A percentile compares a stretch with the other conserved stretches of the same genome.
These are phyloP conservation scores for Camelina laxa DNA, from an alignment of 345 rosid species.

Conservation along the genomic window DNA sequence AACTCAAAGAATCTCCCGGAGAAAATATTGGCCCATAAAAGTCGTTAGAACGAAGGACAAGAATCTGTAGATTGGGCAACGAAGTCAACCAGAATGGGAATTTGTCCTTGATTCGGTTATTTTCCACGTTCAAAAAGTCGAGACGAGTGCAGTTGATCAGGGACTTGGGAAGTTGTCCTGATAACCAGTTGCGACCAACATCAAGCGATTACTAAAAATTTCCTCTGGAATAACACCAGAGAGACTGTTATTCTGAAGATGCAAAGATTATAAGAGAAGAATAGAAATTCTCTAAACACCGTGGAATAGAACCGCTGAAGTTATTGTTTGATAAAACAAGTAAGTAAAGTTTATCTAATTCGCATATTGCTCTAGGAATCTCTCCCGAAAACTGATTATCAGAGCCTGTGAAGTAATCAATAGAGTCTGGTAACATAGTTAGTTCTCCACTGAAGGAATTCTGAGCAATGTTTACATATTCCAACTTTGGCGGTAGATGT, in stretches of 20 bases:
- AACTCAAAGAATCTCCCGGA: neutral
- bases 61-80: constrained; percentile 44
- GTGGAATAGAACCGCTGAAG: constrained; percentile 40
- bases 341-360: neutral
- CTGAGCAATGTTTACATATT: constrained; percentile 23
- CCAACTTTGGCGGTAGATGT: neutral
- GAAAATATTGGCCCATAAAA: constrained; percentile 50
- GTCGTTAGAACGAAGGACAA: constrained; percentile 53
- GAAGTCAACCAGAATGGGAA: constrained; percentile 52
- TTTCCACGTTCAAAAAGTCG: constrained; percentile 53
- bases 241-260: constrained; percentile 39
- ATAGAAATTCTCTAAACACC: constrained; percentile 20
- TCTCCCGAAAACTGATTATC: constrained; percentile 16
- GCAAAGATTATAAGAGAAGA: neutral
- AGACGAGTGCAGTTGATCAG: constrained; percentile 43
- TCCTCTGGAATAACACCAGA: constrained; percentile 26
- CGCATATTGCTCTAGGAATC: constrained; percentile 26
- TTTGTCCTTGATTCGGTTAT: constrained; percentile 43
- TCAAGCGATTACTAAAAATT: constrained; percentile 17
- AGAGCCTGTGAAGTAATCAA: neutral
- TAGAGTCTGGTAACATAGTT: constrained; percentile 20
- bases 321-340: constrained; percentile 45
- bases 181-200: constrained; percentile 30
- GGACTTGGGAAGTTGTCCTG: constrained; percentile 48
- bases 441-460: neutral